Percentiles rank a stretch among this genome's conserved stretches.
Conservation (phyloP, 192 early-diverging fungal genomes). For the Spinellus fusiger region DNA sequence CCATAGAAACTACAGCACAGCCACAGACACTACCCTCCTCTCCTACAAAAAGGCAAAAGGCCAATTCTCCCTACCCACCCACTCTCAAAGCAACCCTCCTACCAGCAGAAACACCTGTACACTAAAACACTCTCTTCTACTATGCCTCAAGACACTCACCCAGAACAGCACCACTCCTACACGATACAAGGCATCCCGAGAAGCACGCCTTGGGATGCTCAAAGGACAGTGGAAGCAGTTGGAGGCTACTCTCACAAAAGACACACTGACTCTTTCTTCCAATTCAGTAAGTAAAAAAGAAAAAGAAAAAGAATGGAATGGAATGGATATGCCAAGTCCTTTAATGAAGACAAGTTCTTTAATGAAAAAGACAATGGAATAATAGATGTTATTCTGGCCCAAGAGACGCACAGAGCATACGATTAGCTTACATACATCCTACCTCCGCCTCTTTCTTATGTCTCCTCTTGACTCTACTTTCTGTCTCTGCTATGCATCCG, state of each 20-base stretch:
- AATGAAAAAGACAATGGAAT: neutral
- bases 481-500: conserved; percentile 2
- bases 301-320: neutral
- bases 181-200: conserved; percentile 4
- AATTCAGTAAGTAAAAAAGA: conserved; percentile 4
- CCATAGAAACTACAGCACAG: too few species aligned
- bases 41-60: too few species aligned
- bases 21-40: too few species aligned
- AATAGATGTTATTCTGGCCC: conserved; percentile 15
- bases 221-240: conserved; percentile 13
- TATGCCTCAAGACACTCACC: neutral
- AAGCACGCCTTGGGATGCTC: neutral
- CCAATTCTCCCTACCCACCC: too few species aligned
- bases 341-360: neutral
- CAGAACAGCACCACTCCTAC: neutral
- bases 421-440: neutral
- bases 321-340: neutral
- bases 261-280: neutral
- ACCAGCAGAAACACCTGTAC: neutral
- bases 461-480: conserved; percentile 28
- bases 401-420: neutral
- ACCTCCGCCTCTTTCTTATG: neutral
- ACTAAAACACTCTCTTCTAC: conserved; percentile 5
- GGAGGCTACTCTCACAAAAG: conserved; percentile 1
- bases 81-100: too few species aligned